Evolutionary conservation across 768 basidiomycete species (phyloP).

Genomic region (Termitomyces sp.): DNA sequence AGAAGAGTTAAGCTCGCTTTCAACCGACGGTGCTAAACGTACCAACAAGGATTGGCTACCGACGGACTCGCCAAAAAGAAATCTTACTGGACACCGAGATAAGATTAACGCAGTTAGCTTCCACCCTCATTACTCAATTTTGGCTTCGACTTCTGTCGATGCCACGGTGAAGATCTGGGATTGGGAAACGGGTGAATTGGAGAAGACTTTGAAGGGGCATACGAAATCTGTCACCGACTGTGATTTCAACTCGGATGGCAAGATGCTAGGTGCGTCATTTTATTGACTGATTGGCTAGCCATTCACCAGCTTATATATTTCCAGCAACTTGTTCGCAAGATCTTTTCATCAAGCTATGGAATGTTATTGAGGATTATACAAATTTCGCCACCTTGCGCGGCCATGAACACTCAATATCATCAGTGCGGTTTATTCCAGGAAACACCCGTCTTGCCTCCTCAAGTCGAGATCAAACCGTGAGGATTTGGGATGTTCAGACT

Average conservation of each 20-base stretch:
- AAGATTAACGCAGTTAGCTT: conserved; percentile 60
- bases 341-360: conserved; percentile 40
- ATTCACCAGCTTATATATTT: background rate
- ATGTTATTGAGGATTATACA: conserved; percentile 23
- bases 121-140: conserved; percentile 64
- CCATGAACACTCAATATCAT: conserved; percentile 73
- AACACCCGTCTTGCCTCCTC: conserved; percentile 65
- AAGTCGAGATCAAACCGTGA: conserved; percentile 66
- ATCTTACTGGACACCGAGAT: conserved; percentile 52
- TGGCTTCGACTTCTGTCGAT: conserved; percentile 68
- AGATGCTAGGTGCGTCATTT: conserved; percentile 46
- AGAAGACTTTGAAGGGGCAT: conserved; percentile 71
- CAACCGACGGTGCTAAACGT: conserved; percentile 5
- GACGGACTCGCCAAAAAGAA: conserved; percentile 38
- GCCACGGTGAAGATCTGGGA: conserved; percentile 74
- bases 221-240: conserved; percentile 68
- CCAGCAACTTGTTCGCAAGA: conserved; percentile 22
- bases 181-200: conserved; percentile 76
- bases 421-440: conserved; percentile 64
- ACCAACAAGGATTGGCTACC: conserved; percentile 47
- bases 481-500: conserved; percentile 67
- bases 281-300: background rate
- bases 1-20: conserved; percentile 21
- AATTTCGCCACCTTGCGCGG: conserved; percentile 42
- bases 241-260: conserved; percentile 67